Percentiles rank a stretch among this genome's conserved stretches.
Evolutionary conservation across 2,329 filamentous ascomycete species (phyloP).

Genomic region (Berkeleyomyces basicola): DNA sequence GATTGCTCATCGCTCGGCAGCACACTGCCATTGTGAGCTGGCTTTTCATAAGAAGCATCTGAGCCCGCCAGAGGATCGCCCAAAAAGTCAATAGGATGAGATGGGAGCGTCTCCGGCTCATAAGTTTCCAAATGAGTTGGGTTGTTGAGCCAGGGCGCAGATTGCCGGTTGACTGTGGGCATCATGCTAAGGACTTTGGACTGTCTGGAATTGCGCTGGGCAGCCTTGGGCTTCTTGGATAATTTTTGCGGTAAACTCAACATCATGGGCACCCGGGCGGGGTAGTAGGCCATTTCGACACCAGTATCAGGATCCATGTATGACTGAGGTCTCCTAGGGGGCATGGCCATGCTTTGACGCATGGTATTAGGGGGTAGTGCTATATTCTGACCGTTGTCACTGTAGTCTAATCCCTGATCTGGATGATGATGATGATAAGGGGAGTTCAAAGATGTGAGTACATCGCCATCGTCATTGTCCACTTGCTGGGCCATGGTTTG

Average conservation of each 20-base stretch:
- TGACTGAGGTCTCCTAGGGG: slow-evolving; percentile 30
- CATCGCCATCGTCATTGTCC: not conserved
- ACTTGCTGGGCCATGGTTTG: not conserved
- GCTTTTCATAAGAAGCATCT: not conserved
- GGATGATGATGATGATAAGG: not conserved
- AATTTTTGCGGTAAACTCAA: slow-evolving; percentile 81
- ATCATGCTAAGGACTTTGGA: slow-evolving; percentile 56
- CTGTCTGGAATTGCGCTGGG: slow-evolving; percentile 50
- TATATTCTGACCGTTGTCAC: not conserved
- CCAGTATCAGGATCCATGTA: slow-evolving; percentile 49
- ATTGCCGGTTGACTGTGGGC: slow-evolving; percentile 17
- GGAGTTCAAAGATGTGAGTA: not conserved
- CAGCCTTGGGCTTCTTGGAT: slow-evolving; percentile 52
- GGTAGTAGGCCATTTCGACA: slow-evolving; percentile 84
- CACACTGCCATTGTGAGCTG: slow-evolving; percentile 1
- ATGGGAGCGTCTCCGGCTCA: slow-evolving; percentile 1
- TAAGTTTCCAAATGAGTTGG: slow-evolving; percentile 6
- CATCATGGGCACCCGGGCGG: slow-evolving; percentile 84
- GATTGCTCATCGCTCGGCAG: not conserved
- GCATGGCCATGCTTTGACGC: slow-evolving; percentile 11
- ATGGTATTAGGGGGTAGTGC: not conserved
- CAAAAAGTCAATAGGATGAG: slow-evolving; percentile 12
- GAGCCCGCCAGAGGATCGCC: slow-evolving; percentile 5
- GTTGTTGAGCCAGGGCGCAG: slow-evolving; percentile 23
- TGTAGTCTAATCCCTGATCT: not conserved